A percentile compares a stretch with the other conserved stretches of the same genome.
phyloP scores from a whole-genome alignment of 2,329 filamentous ascomycete genomes.

The Aspergillus thermomutatus region DNA sequence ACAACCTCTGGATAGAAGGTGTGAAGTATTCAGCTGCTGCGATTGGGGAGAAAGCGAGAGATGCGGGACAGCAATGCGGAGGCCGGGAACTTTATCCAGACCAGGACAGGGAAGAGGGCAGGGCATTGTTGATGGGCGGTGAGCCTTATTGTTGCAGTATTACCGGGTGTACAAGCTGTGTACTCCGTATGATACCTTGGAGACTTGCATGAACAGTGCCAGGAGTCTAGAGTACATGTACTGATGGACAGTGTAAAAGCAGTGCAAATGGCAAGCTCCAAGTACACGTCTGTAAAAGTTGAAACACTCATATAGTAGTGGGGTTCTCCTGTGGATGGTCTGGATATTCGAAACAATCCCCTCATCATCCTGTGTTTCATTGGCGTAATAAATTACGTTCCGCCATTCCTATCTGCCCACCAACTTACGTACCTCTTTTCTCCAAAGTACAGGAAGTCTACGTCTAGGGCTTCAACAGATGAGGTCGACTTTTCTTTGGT shows the following conservation, averaged over 20 bases:
- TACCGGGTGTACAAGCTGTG: not conserved
- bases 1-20: slow-evolving; percentile 1
- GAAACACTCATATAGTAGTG: not conserved
- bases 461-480: not conserved
- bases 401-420: not conserved
- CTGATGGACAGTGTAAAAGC: not conserved
- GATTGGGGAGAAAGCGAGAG: slow-evolving; percentile 5
- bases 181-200: too few species aligned
- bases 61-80: not conserved
- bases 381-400: not conserved
- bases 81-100: not conserved
- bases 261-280: not conserved
- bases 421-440: not conserved
- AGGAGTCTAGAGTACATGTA: not conserved
- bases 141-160: slow-evolving; percentile 9
- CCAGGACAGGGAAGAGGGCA: not conserved
- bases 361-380: not conserved
- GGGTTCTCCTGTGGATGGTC: not conserved
- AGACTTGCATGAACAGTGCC: too few species aligned
- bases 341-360: not conserved
- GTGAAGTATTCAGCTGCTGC: slow-evolving; percentile 4
- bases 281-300: not conserved
- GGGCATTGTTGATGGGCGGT: slow-evolving; percentile 6
- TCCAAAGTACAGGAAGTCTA: not conserved
- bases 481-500: not conserved